Percentiles rank a stretch among this genome's conserved stretches.
These are phyloP conservation scores for Cryptomeria japonica DNA, from an alignment of 75 land plant species.

Conservation along the genomic window DNA sequence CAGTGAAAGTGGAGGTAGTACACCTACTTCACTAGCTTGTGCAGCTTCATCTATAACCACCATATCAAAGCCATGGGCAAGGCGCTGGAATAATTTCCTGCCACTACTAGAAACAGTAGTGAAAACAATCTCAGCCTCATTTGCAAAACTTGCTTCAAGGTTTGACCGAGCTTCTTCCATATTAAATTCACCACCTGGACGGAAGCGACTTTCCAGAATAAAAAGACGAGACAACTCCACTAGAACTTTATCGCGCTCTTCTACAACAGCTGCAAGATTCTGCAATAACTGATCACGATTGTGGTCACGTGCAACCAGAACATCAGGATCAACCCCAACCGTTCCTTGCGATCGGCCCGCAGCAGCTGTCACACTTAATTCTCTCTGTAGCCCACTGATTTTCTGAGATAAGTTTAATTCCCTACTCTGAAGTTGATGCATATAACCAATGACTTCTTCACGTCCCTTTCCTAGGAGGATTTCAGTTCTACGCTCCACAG, in stretches of 20 bases:
- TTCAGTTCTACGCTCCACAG: conserved; percentile 98
- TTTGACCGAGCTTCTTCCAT: conserved; percentile 85
- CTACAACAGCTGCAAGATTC: conserved; percentile 86
- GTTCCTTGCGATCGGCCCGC: conserved; percentile 84
- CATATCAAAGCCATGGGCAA: conserved; percentile 99
- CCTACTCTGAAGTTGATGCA: conserved; percentile 67
- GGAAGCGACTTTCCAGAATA: conserved; percentile 75
- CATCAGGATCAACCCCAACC: conserved; percentile 95
- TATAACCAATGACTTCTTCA: conserved; percentile 66
- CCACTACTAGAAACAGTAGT: conserved; percentile 99
- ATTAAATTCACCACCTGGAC: conserved; percentile 66
- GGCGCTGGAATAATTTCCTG: conserved; percentile 78
- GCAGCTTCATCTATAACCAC: conserved; percentile 99
- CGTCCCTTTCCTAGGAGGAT: conserved; percentile 72
- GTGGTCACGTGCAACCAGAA: conserved; percentile 84
- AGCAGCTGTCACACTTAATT: conserved; percentile 74
- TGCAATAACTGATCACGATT: conserved; percentile 81
- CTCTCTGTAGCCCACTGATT: conserved; percentile 73
- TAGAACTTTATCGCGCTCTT: conserved; percentile 83
- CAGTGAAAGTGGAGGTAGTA: conserved; percentile 93
- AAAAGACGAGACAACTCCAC: conserved; percentile 94
- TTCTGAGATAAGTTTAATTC: conserved; percentile 69
- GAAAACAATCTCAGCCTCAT: conserved; percentile 99
- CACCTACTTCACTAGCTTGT: conserved; percentile 97
- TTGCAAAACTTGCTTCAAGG: conserved; percentile 99